These are phyloP conservation scores for Coleophoma eucalyptorum DNA, from an alignment of 2,329 filamentous ascomycete genomes.

Conservation along the genomic window DNA sequence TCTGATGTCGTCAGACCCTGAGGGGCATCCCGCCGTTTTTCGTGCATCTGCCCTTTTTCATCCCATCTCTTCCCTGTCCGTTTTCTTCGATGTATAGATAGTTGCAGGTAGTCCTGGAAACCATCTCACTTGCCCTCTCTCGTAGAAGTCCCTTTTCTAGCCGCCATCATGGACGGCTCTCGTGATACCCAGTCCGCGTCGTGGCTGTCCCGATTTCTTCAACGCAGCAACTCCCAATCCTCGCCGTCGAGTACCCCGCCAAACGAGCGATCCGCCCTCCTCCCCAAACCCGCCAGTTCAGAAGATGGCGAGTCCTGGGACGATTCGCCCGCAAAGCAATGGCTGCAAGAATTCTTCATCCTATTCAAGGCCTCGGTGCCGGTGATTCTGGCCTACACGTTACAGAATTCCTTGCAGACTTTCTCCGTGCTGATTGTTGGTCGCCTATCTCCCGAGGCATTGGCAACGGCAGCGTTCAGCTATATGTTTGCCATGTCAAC, in stretches of 20 bases:
- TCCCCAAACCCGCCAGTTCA: slow-evolving; percentile 14
- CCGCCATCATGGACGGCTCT: slow-evolving; percentile 12
- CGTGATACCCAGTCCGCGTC: slow-evolving; percentile 15
- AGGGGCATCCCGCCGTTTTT: too few species aligned
- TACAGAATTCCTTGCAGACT: slow-evolving; percentile 84
- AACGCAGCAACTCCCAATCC: slow-evolving; percentile 5
- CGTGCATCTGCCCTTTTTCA: too few species aligned
- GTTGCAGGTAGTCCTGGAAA: too few species aligned
- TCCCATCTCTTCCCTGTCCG: too few species aligned
- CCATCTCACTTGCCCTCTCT: too few species aligned
- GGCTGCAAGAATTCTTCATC: slow-evolving; percentile 59
- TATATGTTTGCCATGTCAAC: slow-evolving; percentile 95
- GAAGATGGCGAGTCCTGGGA: slow-evolving; percentile 19
- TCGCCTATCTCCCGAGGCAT: slow-evolving; percentile 71
- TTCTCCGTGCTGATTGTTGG: slow-evolving; percentile 79
- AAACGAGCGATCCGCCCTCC: slow-evolving; percentile 24
- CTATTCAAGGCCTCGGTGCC: slow-evolving; percentile 68
- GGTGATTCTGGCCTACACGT: slow-evolving; percentile 78
- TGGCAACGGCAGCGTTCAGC: slow-evolving; percentile 80
- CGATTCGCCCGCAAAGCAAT: slow-evolving; percentile 23
- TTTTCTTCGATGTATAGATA: too few species aligned
- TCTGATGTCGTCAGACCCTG: too few species aligned
- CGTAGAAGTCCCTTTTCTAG: too few species aligned
- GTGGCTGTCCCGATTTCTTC: slow-evolving; percentile 23
- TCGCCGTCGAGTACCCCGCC: slow-evolving; percentile 17